phyloP scores from a whole-genome alignment of 495 filamentous ascomycete genomes.

The Aspergillus sclerotioniger region DNA sequence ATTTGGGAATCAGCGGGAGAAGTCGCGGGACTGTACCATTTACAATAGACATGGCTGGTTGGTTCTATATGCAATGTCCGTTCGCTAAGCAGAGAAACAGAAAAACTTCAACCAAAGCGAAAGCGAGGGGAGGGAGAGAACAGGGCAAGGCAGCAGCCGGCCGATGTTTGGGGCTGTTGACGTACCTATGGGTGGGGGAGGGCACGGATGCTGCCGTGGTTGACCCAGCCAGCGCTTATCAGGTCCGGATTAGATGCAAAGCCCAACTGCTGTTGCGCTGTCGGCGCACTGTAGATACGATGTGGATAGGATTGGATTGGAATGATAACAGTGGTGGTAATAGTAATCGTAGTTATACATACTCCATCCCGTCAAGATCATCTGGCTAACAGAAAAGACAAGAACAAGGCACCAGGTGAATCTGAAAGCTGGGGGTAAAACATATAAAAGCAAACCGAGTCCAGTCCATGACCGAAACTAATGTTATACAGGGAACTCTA shows the following conservation, averaged over 20 bases:
- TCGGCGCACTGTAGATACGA: too few relatives aligned
- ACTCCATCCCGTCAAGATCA: too few relatives aligned
- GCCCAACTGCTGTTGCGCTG: too few relatives aligned
- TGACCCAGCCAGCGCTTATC: too few relatives aligned
- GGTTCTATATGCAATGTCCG: slow-evolving; percentile 11
- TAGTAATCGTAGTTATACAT: too few relatives aligned
- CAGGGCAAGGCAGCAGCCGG: neutral
- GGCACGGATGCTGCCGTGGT: neutral
- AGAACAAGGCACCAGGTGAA: too few relatives aligned
- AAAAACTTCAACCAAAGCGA: neutral
- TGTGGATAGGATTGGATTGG: too few relatives aligned
- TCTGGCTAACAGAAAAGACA: too few relatives aligned
- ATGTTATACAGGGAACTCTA: neutral
- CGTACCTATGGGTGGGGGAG: slow-evolving; percentile 7
- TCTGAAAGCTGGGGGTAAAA: neutral
- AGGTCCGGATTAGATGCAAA: too few relatives aligned
- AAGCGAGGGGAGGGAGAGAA: slow-evolving; percentile 7
- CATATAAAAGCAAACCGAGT: neutral
- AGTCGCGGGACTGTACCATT: slow-evolving; percentile 32
- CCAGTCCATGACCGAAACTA: neutral
- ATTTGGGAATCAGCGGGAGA: neutral
- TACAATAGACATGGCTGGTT: slow-evolving; percentile 42
- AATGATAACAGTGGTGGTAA: too few relatives aligned
- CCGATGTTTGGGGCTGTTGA: slow-evolving; percentile 11
- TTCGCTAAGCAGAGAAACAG: neutral